Conservation (phyloP, 2,329 filamentous ascomycete species). For the Botrytis medusae region DNA sequence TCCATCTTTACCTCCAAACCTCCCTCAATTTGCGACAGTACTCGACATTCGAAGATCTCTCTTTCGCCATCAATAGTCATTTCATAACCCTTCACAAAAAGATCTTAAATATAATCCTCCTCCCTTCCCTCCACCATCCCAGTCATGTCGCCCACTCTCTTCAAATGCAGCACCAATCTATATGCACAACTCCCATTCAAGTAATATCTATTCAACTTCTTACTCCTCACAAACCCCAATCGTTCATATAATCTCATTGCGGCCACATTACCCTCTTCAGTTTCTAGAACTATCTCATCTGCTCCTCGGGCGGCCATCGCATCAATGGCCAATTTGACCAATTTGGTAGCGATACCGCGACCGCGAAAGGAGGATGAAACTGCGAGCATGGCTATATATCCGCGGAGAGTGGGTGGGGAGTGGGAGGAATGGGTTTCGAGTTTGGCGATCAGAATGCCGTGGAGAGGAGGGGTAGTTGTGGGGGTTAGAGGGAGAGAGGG, state of each 20-base stretch:
- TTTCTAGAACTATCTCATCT: slow-evolving; percentile 94
- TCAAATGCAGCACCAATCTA: slow-evolving; percentile 68
- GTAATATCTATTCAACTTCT: slow-evolving; percentile 92
- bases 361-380: slow-evolving; percentile 78
- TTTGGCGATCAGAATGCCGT: slow-evolving; percentile 93
- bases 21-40: too few relatives aligned
- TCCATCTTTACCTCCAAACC: not conserved
- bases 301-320: slow-evolving; percentile 82
- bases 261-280: slow-evolving; percentile 86
- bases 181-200: slow-evolving; percentile 96
- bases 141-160: slow-evolving; percentile 35
- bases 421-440: slow-evolving; percentile 86
- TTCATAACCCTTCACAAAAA: not conserved
- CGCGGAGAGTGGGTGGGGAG: slow-evolving; percentile 70
- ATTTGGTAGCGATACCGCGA: slow-evolving; percentile 79
- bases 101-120: not conserved
- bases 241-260: slow-evolving; percentile 92
- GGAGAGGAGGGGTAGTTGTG: slow-evolving; percentile 57
- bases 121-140: slow-evolving; percentile 17
- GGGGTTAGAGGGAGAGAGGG: slow-evolving; percentile 39
- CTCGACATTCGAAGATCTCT: not conserved
- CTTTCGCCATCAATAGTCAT: not conserved
- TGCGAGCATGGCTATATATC: slow-evolving; percentile 99
- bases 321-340: slow-evolving; percentile 89
- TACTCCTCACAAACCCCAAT: slow-evolving; percentile 86